A percentile compares a stretch with the other conserved stretches of the same genome.
phyloP scores from a whole-genome alignment of 73 alveolate genomes.

The Stentor coeruleus region DNA sequence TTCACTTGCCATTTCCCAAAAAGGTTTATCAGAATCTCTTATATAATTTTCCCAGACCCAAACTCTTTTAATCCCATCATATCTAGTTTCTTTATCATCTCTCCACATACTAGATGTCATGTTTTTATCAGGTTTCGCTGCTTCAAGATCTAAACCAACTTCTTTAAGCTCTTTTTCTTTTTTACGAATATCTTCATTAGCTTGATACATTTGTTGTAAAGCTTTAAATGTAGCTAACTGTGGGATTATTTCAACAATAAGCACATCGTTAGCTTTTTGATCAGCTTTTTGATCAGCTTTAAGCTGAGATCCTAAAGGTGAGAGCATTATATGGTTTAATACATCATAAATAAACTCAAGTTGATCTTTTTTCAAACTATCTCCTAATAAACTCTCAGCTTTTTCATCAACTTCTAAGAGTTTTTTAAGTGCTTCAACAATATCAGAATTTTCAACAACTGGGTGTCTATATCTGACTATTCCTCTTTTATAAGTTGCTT shows the following conservation, averaged over 20 bases:
- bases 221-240: slow-evolving; percentile 31
- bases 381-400: slow-evolving; percentile 58
- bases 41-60: slow-evolving; percentile 74
- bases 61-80: slow-evolving; percentile 48
- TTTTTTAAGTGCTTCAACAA: not conserved
- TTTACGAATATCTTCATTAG: slow-evolving; percentile 20
- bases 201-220: slow-evolving; percentile 34
- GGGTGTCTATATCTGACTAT: not conserved
- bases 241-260: slow-evolving; percentile 32
- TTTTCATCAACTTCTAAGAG: slow-evolving; percentile 46
- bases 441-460: not conserved
- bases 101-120: slow-evolving; percentile 29
- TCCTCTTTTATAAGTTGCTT: not conserved
- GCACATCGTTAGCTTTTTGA: not conserved
- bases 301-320: slow-evolving; percentile 32
- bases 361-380: slow-evolving; percentile 57
- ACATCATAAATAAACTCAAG: slow-evolving; percentile 55
- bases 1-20: slow-evolving; percentile 53
- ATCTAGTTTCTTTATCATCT: slow-evolving; percentile 30
- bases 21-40: slow-evolving; percentile 43
- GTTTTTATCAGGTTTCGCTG: not conserved
- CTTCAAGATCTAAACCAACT: slow-evolving; percentile 20
- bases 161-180: slow-evolving; percentile 21
- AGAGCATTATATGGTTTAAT: slow-evolving; percentile 36
- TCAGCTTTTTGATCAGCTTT: slow-evolving; percentile 21